Base-by-base conservation (phyloP, 306 rosid species). In the Purshia tridentata region DNA sequence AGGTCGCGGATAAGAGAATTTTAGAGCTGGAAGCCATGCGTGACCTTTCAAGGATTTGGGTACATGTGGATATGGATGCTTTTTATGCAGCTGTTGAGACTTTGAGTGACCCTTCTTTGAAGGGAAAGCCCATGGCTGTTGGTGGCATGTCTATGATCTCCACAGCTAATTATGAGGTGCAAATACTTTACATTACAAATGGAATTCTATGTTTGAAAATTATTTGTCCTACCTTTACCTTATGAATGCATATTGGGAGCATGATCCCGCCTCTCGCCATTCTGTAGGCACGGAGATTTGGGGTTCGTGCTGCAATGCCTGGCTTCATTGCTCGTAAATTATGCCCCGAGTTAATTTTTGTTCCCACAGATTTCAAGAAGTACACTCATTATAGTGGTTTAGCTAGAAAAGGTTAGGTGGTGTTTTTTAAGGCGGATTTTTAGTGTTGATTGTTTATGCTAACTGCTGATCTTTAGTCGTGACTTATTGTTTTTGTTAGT, bases 61-160 rank as follows among this genome's bases (percentile, higher is more conserved):
- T 94, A 78, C 97, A 94, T 81, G 92, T 94, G 45, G 98, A 91
- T 79, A 94, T 94, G 98, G 98, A 94, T 88, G 98, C 97, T 78
- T 94, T 94, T 79, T 94, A 91, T 80, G 97, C 96, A 2, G 98
- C 98, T 14, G 97, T 85, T n/a, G 97, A 94, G 82, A 91, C 98
- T 42, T 80, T 94, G 76, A 86, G 92, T 68, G 85, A 91, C 44
- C 95, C 96, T 56, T 61, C 76, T 0, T 75, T 94, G 42, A 82
- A 81, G 75, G 96, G 91, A 9, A 94, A 82, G 82, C 92, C 97
- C 49, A 89, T 94, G 96, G 97, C 97, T 22, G 96, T 94, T 76
- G 98, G 98, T 18, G 63, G 83, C 72, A 84, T 88, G 89, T 94
- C 97, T 70, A 94, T 94, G 98, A 78, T 91, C 81, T 88, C 92